Evolutionary conservation across 2,329 filamentous ascomycete species (phyloP).

Genomic region (Fusarium armeniacum): DNA sequence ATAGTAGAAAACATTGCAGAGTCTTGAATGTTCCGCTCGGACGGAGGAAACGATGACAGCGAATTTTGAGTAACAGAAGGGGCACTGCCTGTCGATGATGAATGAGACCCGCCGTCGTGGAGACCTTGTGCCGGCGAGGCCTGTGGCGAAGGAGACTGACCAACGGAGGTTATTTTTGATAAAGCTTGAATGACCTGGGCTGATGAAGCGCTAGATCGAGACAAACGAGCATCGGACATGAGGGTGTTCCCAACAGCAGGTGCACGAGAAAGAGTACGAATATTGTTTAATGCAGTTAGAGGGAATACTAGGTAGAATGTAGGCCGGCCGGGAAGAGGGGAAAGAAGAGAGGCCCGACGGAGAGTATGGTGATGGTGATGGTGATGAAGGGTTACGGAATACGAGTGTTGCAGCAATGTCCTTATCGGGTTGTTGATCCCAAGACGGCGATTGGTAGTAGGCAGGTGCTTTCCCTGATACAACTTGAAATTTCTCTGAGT

Average conservation of each 20-base stretch:
- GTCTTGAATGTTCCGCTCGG: conserved; percentile 2
- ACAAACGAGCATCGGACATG: conserved; percentile 27
- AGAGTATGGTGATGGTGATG: conserved; percentile 8
- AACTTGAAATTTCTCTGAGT: not conserved
- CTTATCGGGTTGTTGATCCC: not conserved
- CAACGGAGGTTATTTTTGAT: conserved; percentile 1
- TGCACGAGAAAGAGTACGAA: conserved; percentile 8
- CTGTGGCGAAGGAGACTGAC: not conserved
- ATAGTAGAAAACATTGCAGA: conserved; percentile 45
- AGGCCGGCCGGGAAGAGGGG: conserved; percentile 1
- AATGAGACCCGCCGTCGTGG: not conserved
- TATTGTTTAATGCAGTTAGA: conserved; percentile 13
- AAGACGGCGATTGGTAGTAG: not conserved
- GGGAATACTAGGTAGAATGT: conserved; percentile 31
- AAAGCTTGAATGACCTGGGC: conserved; percentile 2
- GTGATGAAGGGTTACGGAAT: conserved; percentile 18
- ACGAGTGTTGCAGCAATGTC: not conserved
- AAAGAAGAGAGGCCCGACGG: conserved; percentile 9
- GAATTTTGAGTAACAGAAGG: not conserved
- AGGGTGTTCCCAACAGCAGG: conserved; percentile 20
- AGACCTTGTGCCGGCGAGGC: not conserved
- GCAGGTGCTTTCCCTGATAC: conserved; percentile 7
- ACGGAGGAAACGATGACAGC: not conserved
- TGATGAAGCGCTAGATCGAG: conserved; percentile 17
- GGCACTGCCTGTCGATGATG: conserved; percentile 5